A percentile compares a stretch with the other conserved stretches of the same genome.
Conservation (phyloP, 805 yeast genomes). For the Teunomyces panamensis region DNA sequence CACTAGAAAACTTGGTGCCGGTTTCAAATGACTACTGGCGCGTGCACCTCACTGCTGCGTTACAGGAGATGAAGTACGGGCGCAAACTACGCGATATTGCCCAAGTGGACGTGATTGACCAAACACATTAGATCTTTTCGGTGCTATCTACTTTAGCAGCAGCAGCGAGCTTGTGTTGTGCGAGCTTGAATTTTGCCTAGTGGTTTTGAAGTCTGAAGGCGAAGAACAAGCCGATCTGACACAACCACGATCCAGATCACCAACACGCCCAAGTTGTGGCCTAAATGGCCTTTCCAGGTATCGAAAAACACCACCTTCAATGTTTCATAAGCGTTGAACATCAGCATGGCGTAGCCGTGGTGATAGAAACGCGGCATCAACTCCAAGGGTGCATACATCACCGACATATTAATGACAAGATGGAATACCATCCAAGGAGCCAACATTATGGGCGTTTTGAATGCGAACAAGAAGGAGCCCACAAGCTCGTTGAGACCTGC, state of each 20-base stretch:
- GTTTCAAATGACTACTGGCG: slow-evolving; percentile 21
- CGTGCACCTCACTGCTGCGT: slow-evolving; percentile 15
- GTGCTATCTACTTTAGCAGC: neutral
- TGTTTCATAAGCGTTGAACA: slow-evolving; percentile 30
- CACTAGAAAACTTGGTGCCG: slow-evolving; percentile 21
- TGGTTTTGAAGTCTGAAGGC: neutral
- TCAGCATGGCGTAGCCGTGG: slow-evolving; percentile 37
- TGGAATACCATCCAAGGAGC: slow-evolving; percentile 30
- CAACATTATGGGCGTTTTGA: slow-evolving; percentile 16
- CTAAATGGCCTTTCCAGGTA: slow-evolving; percentile 32
- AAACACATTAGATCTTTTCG: slow-evolving; percentile 8
- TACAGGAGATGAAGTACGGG: slow-evolving; percentile 24
- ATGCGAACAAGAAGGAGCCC: slow-evolving; percentile 18
- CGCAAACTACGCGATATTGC: slow-evolving; percentile 13
- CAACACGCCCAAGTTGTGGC: slow-evolving; percentile 28
- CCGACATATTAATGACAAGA: slow-evolving; percentile 28
- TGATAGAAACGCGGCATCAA: slow-evolving; percentile 29
- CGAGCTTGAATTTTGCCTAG: slow-evolving; percentile 1
- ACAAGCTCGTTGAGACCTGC: slow-evolving; percentile 28
- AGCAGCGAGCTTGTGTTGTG: neutral
- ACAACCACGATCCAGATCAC: slow-evolving; percentile 25
- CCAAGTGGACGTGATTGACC: slow-evolving; percentile 25
- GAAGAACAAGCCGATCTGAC: slow-evolving; percentile 11
- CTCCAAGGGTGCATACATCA: slow-evolving; percentile 33
- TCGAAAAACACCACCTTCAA: slow-evolving; percentile 32